Base-by-base conservation (phyloP, 192 early-diverging fungal species). In the Coemansia sp. region DNA sequence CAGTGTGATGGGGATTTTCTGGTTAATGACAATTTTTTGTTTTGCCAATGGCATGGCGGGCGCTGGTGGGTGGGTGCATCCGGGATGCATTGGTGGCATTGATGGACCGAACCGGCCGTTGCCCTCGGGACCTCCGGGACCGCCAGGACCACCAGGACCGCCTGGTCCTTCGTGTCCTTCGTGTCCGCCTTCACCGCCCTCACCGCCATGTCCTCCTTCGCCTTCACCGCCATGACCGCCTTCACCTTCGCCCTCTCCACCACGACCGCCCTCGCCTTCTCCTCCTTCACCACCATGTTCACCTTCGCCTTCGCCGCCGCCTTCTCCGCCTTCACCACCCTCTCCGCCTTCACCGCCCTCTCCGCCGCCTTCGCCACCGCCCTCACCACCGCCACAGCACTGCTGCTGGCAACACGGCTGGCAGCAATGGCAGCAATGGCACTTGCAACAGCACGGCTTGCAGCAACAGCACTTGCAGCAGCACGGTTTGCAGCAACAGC, bases 381-480 rank as follows among this genome's bases (percentile, higher is more conserved):
- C 3, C 47, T 66, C 15, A 37, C 66, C 12, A 51, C 74, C 65
- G 37, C 63, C 63, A 11, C 60, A 54, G 9, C 68, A 62, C 19
- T 68, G 62, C 2, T 54, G 63, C 22, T 67, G 62, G 15, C 52
- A 54, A 28, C 52, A 54, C 52, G 53, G 44, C 21, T 74, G 72
- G 22, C 58, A 49, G 54, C 62, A 71, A 22, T 68, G 72, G 15
- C 66, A 65, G 38, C 66, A 71, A 31, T 62, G 44, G 60, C 69
- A 71, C 31, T 62, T 46, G 60, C 69, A 71, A 55, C 59, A 61
- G 52, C 74, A 77, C 1, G 65, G 65, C 34, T 77, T 66, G 59
- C 74, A 77, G 54, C 69, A 71, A 40, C 74, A 77, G 5, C 69
- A 69, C 26, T 74, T 66, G 59, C 74, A 77, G 20, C 74, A 77